Percentiles rank a stretch among this genome's conserved stretches.
Conservation (phyloP, 176 grass and related monocot species). For the Rhipidocladum racemiflorum region DNA sequence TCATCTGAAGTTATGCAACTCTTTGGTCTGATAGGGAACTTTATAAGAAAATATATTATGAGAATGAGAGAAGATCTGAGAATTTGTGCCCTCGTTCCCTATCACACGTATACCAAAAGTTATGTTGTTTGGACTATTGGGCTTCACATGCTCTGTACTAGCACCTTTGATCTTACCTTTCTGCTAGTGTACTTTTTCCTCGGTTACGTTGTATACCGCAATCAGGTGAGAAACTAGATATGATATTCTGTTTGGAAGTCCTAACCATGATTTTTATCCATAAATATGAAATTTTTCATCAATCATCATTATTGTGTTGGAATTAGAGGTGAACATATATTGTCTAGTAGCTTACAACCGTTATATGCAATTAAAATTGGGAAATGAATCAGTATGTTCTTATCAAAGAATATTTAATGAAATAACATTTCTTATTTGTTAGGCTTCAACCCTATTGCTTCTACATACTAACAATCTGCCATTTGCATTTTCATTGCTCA, state of each 20-base stretch:
- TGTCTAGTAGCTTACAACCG: not conserved
- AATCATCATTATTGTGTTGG: not conserved
- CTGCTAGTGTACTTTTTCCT: conserved; percentile 93
- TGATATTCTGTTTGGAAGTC: not conserved
- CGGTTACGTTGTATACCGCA: conserved; percentile 87
- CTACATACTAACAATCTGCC: not conserved
- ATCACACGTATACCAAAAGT: conserved; percentile 97
- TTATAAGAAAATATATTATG: conserved; percentile 73
- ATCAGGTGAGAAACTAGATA: conserved; percentile 59
- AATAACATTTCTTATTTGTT: not conserved
- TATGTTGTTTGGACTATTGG: conserved; percentile 73
- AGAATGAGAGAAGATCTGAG: conserved; percentile 60
- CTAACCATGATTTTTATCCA: not conserved
- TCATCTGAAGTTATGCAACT: conserved; percentile 86
- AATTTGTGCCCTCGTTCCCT: conserved; percentile 68
- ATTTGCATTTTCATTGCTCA: conserved; percentile 56
- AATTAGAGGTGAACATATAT: conserved; percentile 1
- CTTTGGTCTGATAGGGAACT: conserved; percentile 72
- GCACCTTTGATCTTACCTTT: conserved; percentile 89
- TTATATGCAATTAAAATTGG: not conserved
- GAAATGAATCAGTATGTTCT: not conserved
- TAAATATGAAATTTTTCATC: not conserved
- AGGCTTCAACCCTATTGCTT: not conserved
- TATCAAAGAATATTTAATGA: not conserved
- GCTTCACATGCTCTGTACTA: conserved; percentile 81